phyloP scores from a whole-genome alignment of 2,329 filamentous ascomycete species.

The Paraphaeosphaeria minitans region DNA sequence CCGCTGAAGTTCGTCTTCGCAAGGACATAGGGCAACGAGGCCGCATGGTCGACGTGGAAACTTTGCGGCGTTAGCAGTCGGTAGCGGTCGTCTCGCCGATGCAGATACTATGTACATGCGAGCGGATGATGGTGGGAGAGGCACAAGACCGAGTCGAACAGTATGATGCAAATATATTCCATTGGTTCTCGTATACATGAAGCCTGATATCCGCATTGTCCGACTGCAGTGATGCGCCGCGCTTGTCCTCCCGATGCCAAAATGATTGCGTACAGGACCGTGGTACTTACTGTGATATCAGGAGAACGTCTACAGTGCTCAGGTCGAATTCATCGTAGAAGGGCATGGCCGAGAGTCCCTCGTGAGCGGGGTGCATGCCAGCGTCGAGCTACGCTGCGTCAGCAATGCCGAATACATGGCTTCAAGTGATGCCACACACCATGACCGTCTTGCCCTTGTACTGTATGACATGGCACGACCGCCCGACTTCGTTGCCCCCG shows the following conservation, averaged over 20 bases:
- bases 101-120: conserved; percentile 27
- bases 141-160: conserved; percentile 46
- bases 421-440: conserved; percentile 61
- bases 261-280: conserved; percentile 14
- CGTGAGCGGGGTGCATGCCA: conserved; percentile 94
- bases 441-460: conserved; percentile 99
- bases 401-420: conserved; percentile 20
- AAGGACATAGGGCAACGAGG: conserved; percentile 94
- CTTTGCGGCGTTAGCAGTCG: conserved; percentile 55
- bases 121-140: conserved; percentile 21
- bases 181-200: conserved; percentile 49
- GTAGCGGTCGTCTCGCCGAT: not conserved
- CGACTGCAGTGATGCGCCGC: conserved; percentile 43
- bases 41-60: conserved; percentile 99
- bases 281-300: conserved; percentile 95
- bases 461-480: conserved; percentile 96
- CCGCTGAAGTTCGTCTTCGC: conserved; percentile 98
- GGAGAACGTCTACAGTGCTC: conserved; percentile 92
- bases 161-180: conserved; percentile 47
- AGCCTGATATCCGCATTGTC: conserved; percentile 25
- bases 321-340: conserved; percentile 99
- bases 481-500: conserved; percentile 94
- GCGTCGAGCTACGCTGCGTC: conserved; percentile 76
- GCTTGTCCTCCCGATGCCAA: conserved; percentile 24
- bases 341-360: conserved; percentile 88